Percentiles rank a stretch among this genome's conserved stretches.
Evolutionary conservation across 1,284 basidiomycete genomes (phyloP).

Genomic region (Sanghuangporus sanghuang): DNA sequence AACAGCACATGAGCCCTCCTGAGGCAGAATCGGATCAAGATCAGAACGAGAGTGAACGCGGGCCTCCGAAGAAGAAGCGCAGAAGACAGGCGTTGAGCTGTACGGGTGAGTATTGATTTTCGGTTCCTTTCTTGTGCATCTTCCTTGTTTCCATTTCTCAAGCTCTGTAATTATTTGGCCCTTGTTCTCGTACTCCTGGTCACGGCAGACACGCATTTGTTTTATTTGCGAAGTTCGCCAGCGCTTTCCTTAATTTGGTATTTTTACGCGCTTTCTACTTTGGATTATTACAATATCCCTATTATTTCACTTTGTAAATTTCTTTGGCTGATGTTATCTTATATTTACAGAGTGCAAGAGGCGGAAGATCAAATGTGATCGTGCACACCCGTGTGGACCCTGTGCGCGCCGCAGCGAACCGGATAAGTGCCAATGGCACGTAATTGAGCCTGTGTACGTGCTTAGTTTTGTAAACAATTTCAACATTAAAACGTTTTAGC

Average conservation of each 20-base stretch:
- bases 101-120: slow-evolving; percentile 48
- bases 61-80: slow-evolving; percentile 69
- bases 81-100: slow-evolving; percentile 71
- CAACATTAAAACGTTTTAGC: not conserved
- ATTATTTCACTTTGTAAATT: not conserved
- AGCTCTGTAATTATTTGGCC: slow-evolving; percentile 13
- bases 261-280: not conserved
- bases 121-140: slow-evolving; percentile 2
- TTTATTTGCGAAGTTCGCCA: slow-evolving; percentile 2
- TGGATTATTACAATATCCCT: not conserved
- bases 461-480: not conserved
- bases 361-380: slow-evolving; percentile 59
- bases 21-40: slow-evolving; percentile 8
- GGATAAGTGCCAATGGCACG: slow-evolving; percentile 52
- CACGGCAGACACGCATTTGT: slow-evolving; percentile 8
- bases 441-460: slow-evolving; percentile 51
- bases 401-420: slow-evolving; percentile 50
- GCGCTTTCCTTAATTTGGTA: not conserved
- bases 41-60: slow-evolving; percentile 37
- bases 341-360: slow-evolving; percentile 47
- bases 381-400: slow-evolving; percentile 52
- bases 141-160: slow-evolving; percentile 2
- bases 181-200: slow-evolving; percentile 14
- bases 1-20: not conserved
- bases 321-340: slow-evolving; percentile 16